phyloP scores from a whole-genome alignment of 192 early-diverging fungal species.

The Rhizophlyctis rosea region DNA sequence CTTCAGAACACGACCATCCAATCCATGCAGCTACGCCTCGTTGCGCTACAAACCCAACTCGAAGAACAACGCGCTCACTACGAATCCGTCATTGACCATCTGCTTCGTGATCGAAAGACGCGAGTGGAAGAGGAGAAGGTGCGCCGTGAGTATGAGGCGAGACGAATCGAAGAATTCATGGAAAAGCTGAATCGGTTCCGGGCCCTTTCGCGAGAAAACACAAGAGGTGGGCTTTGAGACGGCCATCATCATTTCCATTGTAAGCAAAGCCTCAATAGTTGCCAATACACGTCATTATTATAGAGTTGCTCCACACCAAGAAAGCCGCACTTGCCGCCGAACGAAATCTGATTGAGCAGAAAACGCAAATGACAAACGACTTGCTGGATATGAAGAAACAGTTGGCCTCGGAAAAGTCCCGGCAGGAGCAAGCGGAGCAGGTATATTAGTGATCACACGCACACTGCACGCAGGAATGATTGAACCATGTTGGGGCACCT shows the following conservation, averaged over 20 bases:
- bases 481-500: neutral
- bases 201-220: constrained; percentile 47
- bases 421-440: constrained; percentile 37
- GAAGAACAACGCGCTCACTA: constrained; percentile 38
- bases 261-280: too few relatives aligned
- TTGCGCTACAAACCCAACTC: too few relatives aligned
- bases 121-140: constrained; percentile 43
- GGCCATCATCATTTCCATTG: constrained; percentile 6
- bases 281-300: too few relatives aligned
- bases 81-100: constrained; percentile 43
- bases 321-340: constrained; percentile 40
- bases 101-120: constrained; percentile 42
- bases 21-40: too few relatives aligned
- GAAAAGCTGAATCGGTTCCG: constrained; percentile 37
- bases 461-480: neutral
- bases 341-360: constrained; percentile 48
- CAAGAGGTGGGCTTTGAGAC: constrained; percentile 29
- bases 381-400: constrained; percentile 20
- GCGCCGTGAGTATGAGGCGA: constrained; percentile 39
- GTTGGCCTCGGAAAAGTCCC: constrained; percentile 31
- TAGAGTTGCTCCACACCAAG: constrained; percentile 54
- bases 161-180: constrained; percentile 41
- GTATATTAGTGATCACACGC: constrained; percentile 17
- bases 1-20: too few relatives aligned
- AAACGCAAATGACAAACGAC: constrained; percentile 34